Base-by-base conservation (phyloP, 345 rosid species). In the Combretum micranthum region DNA sequence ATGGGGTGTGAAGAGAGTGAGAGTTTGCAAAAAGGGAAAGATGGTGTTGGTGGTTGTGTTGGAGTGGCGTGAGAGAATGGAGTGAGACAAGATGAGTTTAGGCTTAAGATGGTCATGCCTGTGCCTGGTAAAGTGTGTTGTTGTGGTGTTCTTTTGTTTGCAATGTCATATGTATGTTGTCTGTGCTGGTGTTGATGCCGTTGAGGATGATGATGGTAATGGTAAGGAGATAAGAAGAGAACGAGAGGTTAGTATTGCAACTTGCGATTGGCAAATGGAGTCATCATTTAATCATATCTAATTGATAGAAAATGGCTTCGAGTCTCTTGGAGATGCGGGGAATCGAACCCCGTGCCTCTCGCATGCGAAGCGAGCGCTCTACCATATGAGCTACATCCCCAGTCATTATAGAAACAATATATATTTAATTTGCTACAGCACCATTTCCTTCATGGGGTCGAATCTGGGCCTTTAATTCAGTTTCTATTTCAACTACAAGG, bases 341-440 rank as follows among this genome's bases (percentile, higher is more conserved):
- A 86, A 86, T 89, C 94, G 88, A 87, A 89, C 95, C 84, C 83
- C 85, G 92, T 85, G 85, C 97, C 96, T 89, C 94, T 89, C 94
- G 87, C 94, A 89, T 89, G 96, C 96, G 84, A 87, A 85, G 96
- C 95, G 90, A 89, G 88, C 85, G 92, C 96, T 93, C 96, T 87
- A 87, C 97, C 95, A 84, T 83, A 76, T 87, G 95, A 90, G 95
- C 95, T 87, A 87, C 95, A 83, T 64, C 79, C 81, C 79, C 77
- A n/a, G n/a, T n/a, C n/a, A n/a, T n/a, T n/a, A n/a, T n/a, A n/a
- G n/a, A n/a, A n/a, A n/a, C n/a, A n/a, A n/a, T n/a, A n/a, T n/a
- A n/a, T n/a, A n/a, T n/a, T n/a, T n/a, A n/a, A n/a, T n/a, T n/a
- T n/a, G n/a, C n/a, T n/a, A n/a, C n/a, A n/a, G n/a, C n/a, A n/a